Conservation (phyloP, 1,139 yeast genomes). For the Suhomyces maxii region DNA sequence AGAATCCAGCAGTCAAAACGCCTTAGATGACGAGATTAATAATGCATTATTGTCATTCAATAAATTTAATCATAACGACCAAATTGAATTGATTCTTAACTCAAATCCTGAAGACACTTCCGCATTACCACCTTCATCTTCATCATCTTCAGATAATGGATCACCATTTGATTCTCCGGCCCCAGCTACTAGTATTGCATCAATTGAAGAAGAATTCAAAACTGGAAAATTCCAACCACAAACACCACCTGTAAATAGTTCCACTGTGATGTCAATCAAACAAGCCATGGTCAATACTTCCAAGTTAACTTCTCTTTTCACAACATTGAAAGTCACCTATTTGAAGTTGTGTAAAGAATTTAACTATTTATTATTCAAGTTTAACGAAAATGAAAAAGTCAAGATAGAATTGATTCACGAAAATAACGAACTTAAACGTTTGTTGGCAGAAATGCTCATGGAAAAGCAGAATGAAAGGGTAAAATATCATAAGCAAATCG, state of each 20-base stretch:
- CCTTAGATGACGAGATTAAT: slow-evolving; percentile 23
- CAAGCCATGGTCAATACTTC: slow-evolving; percentile 30
- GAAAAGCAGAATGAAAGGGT: slow-evolving; percentile 19
- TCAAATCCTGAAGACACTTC: background rate
- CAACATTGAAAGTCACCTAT: slow-evolving; percentile 35
- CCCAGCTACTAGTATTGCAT: slow-evolving; percentile 14
- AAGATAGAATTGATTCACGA: slow-evolving; percentile 37
- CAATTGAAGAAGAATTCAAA: slow-evolving; percentile 14
- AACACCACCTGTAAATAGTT: slow-evolving; percentile 11
- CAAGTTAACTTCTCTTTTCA: slow-evolving; percentile 29
- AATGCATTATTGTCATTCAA: slow-evolving; percentile 21
- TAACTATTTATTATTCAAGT: slow-evolving; percentile 34
- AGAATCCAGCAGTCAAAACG: background rate
- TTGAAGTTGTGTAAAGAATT: slow-evolving; percentile 39
- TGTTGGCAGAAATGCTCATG: slow-evolving; percentile 29
- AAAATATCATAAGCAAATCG: slow-evolving; percentile 9
- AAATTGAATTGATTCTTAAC: background rate
- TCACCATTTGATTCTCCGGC: slow-evolving; percentile 22
- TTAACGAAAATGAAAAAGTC: slow-evolving; percentile 36
- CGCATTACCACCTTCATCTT: slow-evolving; percentile 6
- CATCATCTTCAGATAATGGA: slow-evolving; percentile 11
- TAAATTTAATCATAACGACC: slow-evolving; percentile 16
- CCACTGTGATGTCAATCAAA: slow-evolving; percentile 29
- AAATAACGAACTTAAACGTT: slow-evolving; percentile 31
- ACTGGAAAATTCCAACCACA: background rate